These are phyloP conservation scores for Aspergillus ostianus DNA, from an alignment of 495 filamentous ascomycete species.

Conservation along the genomic window DNA sequence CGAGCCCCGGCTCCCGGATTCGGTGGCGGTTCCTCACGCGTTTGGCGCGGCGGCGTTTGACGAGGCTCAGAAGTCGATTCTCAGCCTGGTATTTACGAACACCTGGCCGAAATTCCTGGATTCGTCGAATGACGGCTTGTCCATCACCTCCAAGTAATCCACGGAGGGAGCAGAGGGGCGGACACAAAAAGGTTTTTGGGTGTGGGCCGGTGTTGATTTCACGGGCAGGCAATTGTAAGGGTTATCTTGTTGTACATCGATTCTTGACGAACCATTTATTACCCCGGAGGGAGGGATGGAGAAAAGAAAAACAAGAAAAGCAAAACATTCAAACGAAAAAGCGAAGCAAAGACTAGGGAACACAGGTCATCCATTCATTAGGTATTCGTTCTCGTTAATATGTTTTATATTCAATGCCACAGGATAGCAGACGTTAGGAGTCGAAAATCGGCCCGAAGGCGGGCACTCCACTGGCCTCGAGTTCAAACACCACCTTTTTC, in stretches of 20 bases:
- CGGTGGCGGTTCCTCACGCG: slow-evolving; percentile 32
- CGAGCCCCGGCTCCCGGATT: slow-evolving; percentile 15
- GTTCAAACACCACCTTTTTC: slow-evolving; percentile 67
- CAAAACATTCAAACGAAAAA: not conserved
- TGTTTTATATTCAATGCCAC: not conserved
- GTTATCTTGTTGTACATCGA: not conserved
- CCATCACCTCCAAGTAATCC: not conserved
- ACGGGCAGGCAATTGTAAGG: too few species aligned
- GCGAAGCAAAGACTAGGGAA: too few species aligned
- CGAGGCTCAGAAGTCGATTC: slow-evolving; percentile 52
- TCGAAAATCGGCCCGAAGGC: slow-evolving; percentile 83
- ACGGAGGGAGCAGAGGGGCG: too few species aligned
- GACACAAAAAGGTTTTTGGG: too few species aligned
- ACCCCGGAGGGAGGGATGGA: not conserved
- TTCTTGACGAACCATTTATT: too few species aligned
- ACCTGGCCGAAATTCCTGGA: slow-evolving; percentile 59
- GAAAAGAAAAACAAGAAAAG: not conserved
- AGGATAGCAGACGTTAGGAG: slow-evolving; percentile 46
- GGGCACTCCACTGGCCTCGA: slow-evolving; percentile 66
- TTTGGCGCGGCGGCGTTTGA: slow-evolving; percentile 52
- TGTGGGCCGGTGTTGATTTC: too few species aligned
- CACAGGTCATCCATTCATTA: too few species aligned
- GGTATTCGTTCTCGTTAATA: too few species aligned
- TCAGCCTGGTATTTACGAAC: slow-evolving; percentile 58
- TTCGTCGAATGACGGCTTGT: slow-evolving; percentile 11